phyloP scores from a whole-genome alignment of 768 basidiomycete species.

The Cystofilobasidium macerans region DNA sequence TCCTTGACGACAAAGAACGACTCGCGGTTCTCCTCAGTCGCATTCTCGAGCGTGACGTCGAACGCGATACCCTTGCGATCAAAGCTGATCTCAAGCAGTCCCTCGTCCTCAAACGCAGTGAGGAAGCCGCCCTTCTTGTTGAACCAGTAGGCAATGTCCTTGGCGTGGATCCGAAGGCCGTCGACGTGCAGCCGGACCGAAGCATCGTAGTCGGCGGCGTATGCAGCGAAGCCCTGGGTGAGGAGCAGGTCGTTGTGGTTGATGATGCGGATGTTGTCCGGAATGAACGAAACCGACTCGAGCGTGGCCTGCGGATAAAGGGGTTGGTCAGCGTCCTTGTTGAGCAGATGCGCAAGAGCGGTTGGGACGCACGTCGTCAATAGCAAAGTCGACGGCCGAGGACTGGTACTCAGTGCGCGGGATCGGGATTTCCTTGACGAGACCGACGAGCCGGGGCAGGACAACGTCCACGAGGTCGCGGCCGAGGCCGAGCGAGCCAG shows the following conservation, averaged over 20 bases:
- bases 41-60: conserved; percentile 41
- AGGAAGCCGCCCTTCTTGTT: conserved; percentile 36
- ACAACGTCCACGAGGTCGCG: conserved; percentile 32
- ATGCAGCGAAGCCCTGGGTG: conserved; percentile 41
- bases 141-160: conserved; percentile 40
- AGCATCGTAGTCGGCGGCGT: conserved; percentile 37
- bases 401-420: conserved; percentile 41
- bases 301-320: conserved; percentile 40
- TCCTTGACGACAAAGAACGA: conserved; percentile 42
- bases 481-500: neutral
- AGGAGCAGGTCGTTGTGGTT: conserved; percentile 39
- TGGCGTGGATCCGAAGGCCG: conserved; percentile 39
- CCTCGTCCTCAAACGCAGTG: conserved; percentile 32
- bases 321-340: conserved; percentile 33
- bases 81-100: conserved; percentile 39
- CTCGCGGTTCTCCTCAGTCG: conserved; percentile 39
- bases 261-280: conserved; percentile 39
- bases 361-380: neutral
- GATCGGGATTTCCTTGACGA: conserved; percentile 41
- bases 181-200: conserved; percentile 36
- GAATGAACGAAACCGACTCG: conserved; percentile 41
- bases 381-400: conserved; percentile 29
- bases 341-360: neutral
- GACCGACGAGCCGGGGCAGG: conserved; percentile 37
- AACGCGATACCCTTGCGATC: conserved; percentile 38